A percentile compares a stretch with the other conserved stretches of the same genome.
These are phyloP conservation scores for Ailanthus altissimus DNA, from an alignment of 345 rosid genomes.

Conservation along the genomic window DNA sequence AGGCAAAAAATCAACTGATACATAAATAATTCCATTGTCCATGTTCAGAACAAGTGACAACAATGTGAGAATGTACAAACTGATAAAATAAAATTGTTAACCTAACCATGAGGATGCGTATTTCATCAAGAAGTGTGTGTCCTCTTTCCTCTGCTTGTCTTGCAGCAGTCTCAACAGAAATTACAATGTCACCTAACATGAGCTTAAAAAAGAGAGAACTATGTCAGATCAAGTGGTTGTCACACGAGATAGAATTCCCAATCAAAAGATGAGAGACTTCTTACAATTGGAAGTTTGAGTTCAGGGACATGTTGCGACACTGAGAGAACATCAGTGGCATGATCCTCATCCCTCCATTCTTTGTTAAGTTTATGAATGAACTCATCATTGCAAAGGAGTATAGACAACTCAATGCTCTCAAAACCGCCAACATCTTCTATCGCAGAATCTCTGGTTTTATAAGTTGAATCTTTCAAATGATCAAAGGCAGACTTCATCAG, in stretches of 20 bases:
- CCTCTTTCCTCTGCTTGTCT: conserved; percentile 93
- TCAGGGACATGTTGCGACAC: conserved; percentile 84
- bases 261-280: conserved; percentile 33
- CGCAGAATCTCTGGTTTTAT: conserved; percentile 72
- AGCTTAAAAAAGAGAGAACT: conserved; percentile 52
- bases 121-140: conserved; percentile 86
- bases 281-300: conserved; percentile 81
- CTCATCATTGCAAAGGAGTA: conserved; percentile 81
- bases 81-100: conserved; percentile 4
- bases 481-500: conserved; percentile 82
- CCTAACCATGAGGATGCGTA: conserved; percentile 87
- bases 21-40: not conserved
- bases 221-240: conserved; percentile 17
- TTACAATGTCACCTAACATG: conserved; percentile 93
- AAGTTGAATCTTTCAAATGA: conserved; percentile 54
- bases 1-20: conserved; percentile 7
- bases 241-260: not conserved
- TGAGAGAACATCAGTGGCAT: conserved; percentile 93
- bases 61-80: conserved; percentile 4
- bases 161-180: conserved; percentile 92
- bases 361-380: conserved; percentile 82
- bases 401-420: conserved; percentile 72
- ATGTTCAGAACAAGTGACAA: not conserved
- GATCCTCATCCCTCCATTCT: conserved; percentile 97
- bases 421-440: conserved; percentile 68